These are phyloP conservation scores for Neurospora sp. DNA, from an alignment of 495 filamentous ascomycete species.

Conservation along the genomic window DNA sequence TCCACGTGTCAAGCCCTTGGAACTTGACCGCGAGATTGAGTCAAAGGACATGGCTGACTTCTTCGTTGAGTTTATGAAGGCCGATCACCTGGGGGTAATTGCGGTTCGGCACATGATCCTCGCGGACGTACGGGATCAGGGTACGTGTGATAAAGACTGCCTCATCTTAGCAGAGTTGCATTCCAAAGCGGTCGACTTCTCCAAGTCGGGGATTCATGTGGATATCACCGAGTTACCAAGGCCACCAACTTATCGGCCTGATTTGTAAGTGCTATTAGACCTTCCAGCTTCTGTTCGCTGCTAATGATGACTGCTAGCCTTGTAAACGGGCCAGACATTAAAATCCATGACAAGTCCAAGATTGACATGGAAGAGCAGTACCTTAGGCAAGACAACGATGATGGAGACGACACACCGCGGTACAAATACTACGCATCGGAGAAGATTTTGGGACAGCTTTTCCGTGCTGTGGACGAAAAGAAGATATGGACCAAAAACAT, in stretches of 20 bases:
- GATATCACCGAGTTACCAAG: constrained; percentile 23
- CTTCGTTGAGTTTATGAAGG: constrained; percentile 72
- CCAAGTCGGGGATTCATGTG: constrained; percentile 66
- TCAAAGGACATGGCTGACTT: constrained; percentile 60
- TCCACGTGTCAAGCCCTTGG: constrained; percentile 38
- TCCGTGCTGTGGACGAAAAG: constrained; percentile 62
- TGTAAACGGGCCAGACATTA: constrained; percentile 51
- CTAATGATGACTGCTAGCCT: constrained; percentile 25
- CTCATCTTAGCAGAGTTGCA: constrained; percentile 55
- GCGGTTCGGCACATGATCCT: constrained; percentile 55
- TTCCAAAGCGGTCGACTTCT: constrained; percentile 74
- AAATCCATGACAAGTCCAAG: constrained; percentile 36
- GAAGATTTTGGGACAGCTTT: constrained; percentile 63
- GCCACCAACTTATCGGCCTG: constrained; percentile 18
- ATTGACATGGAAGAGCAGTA: constrained; percentile 32
- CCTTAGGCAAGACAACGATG: constrained; percentile 20
- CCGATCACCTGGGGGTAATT: constrained; percentile 62
- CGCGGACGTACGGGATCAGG: constrained; percentile 45
- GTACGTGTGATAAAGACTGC: constrained; percentile 49
- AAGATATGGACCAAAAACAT: constrained; percentile 53
- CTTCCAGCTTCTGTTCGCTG: not conserved
- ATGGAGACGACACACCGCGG: constrained; percentile 44
- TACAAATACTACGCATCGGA: constrained; percentile 53
- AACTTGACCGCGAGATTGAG: constrained; percentile 46
- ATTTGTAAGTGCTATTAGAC: constrained; percentile 25